A percentile compares a stretch with the other conserved stretches of the same genome.
Conservation (phyloP, 2,329 filamentous ascomycete genomes). For the Fusarium neocosmosporiellum region DNA sequence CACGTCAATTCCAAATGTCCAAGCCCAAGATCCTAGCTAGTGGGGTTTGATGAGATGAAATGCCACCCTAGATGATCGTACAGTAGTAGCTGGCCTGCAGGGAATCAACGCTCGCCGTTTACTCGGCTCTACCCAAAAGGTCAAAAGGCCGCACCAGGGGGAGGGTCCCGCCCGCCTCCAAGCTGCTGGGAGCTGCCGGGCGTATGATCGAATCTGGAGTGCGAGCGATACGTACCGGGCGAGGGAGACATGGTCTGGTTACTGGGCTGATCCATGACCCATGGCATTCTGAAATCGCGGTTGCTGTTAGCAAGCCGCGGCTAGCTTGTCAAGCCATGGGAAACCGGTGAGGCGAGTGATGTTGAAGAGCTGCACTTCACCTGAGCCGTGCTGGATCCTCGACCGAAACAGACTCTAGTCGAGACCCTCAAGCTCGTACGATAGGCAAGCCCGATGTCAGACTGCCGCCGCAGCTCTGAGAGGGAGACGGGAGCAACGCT, state of each 20-base stretch:
- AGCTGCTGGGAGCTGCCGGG: constrained; percentile 27
- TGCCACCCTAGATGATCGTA: constrained; percentile 35
- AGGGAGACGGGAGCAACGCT: not conserved
- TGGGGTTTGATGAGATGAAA: constrained; percentile 41
- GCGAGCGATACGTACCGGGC: constrained; percentile 13
- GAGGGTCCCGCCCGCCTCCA: constrained; percentile 31
- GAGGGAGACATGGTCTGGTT: constrained; percentile 9
- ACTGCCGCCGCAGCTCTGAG: constrained; percentile 11
- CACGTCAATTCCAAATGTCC: not conserved
- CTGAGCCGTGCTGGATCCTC: constrained; percentile 22
- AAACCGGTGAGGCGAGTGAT: not conserved
- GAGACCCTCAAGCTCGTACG: constrained; percentile 38
- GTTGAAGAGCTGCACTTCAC: constrained; percentile 17
- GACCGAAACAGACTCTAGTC: constrained; percentile 31
- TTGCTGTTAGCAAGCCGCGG: constrained; percentile 20
- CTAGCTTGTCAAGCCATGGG: constrained; percentile 7
- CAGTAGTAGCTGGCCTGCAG: constrained; percentile 29
- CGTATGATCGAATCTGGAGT: constrained; percentile 36
- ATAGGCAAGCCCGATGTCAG: constrained; percentile 28
- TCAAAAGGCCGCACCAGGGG: constrained; percentile 28
- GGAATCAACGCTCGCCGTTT: constrained; percentile 25
- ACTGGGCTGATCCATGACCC: constrained; percentile 13
- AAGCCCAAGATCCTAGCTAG: constrained; percentile 10
- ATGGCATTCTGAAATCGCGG: constrained; percentile 24
- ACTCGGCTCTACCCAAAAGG: constrained; percentile 30